Evolutionary conservation across 208 protist species (phyloP).

Genomic region (Tritrichomonas musculus): DNA sequence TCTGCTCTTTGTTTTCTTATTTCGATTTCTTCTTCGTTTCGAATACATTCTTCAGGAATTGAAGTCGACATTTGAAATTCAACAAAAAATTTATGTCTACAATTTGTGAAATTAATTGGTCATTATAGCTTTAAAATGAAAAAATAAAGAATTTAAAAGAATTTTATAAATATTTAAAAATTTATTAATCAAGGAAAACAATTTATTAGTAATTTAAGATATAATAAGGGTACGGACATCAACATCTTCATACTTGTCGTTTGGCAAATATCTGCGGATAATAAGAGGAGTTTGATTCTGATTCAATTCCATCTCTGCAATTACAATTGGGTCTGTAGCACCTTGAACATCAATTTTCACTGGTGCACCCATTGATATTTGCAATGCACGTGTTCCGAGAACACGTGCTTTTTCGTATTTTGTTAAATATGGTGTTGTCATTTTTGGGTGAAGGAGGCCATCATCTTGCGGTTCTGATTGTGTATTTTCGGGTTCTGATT

Average conservation of each 20-base stretch:
- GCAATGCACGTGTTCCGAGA: slow-evolving; percentile 89
- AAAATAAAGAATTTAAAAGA: too few relatives aligned
- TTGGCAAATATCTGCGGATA: slow-evolving; percentile 58
- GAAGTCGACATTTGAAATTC: too few relatives aligned
- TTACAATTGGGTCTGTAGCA: slow-evolving; percentile 93
- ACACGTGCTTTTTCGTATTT: slow-evolving; percentile 96
- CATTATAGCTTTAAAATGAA: too few relatives aligned
- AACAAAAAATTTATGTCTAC: too few relatives aligned
- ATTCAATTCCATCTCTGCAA: slow-evolving; percentile 89
- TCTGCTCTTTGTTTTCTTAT: neutral
- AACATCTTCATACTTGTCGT: slow-evolving; percentile 15
- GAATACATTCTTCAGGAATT: neutral
- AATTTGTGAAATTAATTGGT: too few relatives aligned
- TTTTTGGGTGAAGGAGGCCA: neutral
- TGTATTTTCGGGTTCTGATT: too few relatives aligned
- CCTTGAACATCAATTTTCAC: slow-evolving; percentile 87
- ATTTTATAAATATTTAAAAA: too few relatives aligned
- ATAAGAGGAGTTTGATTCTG: slow-evolving; percentile 90
- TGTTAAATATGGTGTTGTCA: slow-evolving; percentile 87
- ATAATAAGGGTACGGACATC: neutral
- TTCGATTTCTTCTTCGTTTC: neutral
- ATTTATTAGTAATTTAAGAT: too few relatives aligned
- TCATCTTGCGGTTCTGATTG: neutral
- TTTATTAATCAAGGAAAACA: too few relatives aligned
- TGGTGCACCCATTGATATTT: slow-evolving; percentile 95